These are phyloP conservation scores for Fusarium nanum DNA, from an alignment of 2,329 filamentous ascomycete species.

Conservation along the genomic window DNA sequence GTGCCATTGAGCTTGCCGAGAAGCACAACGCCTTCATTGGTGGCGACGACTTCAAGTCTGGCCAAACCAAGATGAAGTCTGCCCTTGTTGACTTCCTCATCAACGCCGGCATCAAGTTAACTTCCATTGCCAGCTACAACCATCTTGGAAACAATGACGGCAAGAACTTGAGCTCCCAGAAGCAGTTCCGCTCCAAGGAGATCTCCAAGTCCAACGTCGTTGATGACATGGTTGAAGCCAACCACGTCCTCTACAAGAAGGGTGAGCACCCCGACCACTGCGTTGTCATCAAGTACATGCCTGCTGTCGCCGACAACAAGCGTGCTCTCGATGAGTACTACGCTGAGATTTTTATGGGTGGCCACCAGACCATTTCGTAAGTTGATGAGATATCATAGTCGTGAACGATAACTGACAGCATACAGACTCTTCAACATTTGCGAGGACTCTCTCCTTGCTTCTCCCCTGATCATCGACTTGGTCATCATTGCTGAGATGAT, in stretches of 20 bases:
- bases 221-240: constrained; percentile 99
- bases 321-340: constrained; percentile 99
- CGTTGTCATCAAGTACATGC: constrained; percentile 99
- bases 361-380: constrained; percentile 94
- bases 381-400: constrained; percentile 42
- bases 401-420: constrained; percentile 30
- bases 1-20: constrained; percentile 89
- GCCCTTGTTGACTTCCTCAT: constrained; percentile 98
- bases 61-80: constrained; percentile 99
- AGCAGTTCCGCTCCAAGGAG: constrained; percentile 99
- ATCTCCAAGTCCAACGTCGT: constrained; percentile 99
- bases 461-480: constrained; percentile 96
- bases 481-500: constrained; percentile 96
- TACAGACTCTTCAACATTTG: constrained; percentile 95
- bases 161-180: constrained; percentile 97
- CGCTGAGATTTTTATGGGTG: constrained; percentile 98
- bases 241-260: constrained; percentile 87
- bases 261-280: constrained; percentile 98
- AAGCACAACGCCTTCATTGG: constrained; percentile 90
- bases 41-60: constrained; percentile 99
- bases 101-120: constrained; percentile 98
- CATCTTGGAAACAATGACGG: constrained; percentile 99
- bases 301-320: constrained; percentile 98
- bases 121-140: constrained; percentile 98
- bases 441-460: constrained; percentile 96